These are phyloP conservation scores for Sporothrix pseudoabietina DNA, from an alignment of 2,329 filamentous ascomycete genomes.

Conservation along the genomic window DNA sequence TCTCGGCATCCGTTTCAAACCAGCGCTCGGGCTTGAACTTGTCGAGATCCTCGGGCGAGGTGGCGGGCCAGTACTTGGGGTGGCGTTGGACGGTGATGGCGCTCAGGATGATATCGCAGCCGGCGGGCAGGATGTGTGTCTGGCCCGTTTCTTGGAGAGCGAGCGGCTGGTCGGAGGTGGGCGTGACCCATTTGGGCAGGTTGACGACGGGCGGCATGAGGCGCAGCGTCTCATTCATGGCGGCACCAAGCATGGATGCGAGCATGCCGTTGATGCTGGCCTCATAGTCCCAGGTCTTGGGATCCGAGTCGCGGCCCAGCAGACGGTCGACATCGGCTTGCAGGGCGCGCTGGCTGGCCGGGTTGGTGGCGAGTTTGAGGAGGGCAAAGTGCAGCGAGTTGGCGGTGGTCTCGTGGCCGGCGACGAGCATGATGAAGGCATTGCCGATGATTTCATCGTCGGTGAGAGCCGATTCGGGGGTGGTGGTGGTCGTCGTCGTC, in stretches of 20 bases:
- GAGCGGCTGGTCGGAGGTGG: conserved; percentile 57
- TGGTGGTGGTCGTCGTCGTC: conserved; percentile 25
- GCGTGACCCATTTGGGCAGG: conserved; percentile 67
- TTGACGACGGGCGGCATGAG: conserved; percentile 69
- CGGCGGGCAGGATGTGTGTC: conserved; percentile 59
- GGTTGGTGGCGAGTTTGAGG: conserved; percentile 67
- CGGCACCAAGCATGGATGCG: conserved; percentile 69
- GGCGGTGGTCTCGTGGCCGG: conserved; percentile 80
- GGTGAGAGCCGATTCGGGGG: conserved; percentile 44
- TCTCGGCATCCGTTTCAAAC: conserved; percentile 51
- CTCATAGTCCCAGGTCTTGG: conserved; percentile 71
- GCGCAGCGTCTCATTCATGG: conserved; percentile 76
- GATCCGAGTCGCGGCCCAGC: conserved; percentile 57
- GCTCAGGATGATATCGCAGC: conserved; percentile 58
- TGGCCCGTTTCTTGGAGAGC: conserved; percentile 60
- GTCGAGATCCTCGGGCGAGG: conserved; percentile 61
- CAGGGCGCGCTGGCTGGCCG: conserved; percentile 63
- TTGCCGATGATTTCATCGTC: conserved; percentile 72
- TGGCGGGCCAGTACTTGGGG: conserved; percentile 70
- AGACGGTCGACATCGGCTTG: conserved; percentile 70
- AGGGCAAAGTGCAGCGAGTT: conserved; percentile 73
- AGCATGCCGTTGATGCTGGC: conserved; percentile 65
- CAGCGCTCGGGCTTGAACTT: conserved; percentile 74
- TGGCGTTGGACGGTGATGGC: conserved; percentile 64
- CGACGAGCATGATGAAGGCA: conserved; percentile 68